Base-by-base conservation (phyloP, 805 yeast genomes). In the Myxozyma neotropica region DNA sequence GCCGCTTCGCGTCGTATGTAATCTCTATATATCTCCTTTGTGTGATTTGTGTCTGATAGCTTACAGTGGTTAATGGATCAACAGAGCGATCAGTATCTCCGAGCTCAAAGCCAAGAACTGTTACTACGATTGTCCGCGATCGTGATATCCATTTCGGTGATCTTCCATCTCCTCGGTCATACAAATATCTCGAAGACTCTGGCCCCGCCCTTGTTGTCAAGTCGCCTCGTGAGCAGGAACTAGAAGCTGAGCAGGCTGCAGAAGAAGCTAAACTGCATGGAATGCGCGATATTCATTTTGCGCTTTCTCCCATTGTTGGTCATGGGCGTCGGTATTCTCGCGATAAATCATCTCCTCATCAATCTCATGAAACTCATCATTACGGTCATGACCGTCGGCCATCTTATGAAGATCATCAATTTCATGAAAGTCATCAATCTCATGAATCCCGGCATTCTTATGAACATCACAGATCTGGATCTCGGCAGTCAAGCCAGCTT, bases 171-270 rank as follows among this genome's bases (percentile, higher is more conserved):
- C 75, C 75, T 8, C 60, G 61, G 59, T 15, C 29, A 2, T 33
- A 23, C 35, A 38, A 48, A 24, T 38, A 39, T n/a, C 27, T 63
- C 68, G 31, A 76, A 73, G 85, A 87, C 35, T 96, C 85, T 38
- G 95, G 93, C 0, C 94, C 93, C 3, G 91, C 93, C 0, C 73
- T 90, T 36, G 83, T 86, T 6, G 86, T 91, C 45, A 81, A 81
- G 60, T 86, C 94, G 0, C 96, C 98, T 0, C 82, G 86, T 19
- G 95, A 87, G 57, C 65, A 63, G 13, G 73, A 69, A 31, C 54
- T 55, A 12, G 72, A 69, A 24, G 67, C 56, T 2, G 68, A 64
- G 46, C 65, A 52, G 23, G 64, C 55, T 10, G 61, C 49, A 15
- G 58, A 39, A 24, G 55, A 58, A 21, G 57, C 68, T 19, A 40